Base-by-base conservation (phyloP, 306 rosid genomes). In the Quercus rubra region DNA sequence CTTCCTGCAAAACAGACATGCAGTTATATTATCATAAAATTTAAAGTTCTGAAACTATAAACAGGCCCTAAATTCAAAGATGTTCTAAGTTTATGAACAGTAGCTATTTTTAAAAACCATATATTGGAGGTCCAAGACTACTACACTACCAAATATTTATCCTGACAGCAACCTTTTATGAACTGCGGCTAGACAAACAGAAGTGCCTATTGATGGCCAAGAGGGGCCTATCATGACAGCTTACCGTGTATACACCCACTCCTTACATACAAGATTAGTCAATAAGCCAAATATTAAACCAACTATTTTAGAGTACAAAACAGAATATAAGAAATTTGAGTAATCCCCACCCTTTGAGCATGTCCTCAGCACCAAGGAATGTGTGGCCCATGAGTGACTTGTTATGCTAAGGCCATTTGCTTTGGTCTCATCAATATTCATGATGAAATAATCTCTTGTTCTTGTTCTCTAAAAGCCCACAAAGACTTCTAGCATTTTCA, bases 1-100 rank as follows among this genome's bases (percentile, higher is more conserved):
- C 89, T 73, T 87, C 97, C 99, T 96, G 93, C 85, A 89, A 85
- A 74, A 70, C 77, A 82, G 77, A 82, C 75, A 63, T 67, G 43
- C 38, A 64, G 15, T 14, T 13, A 28, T 35, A 30, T 64, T 64
- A 64, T 5, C 31, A 35, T 41, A 14, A 38, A 5, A 28, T 7
- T 64, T 28, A 23, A 20, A 23, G 66, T 11, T 59, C 66, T 23
- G 33, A 67, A 31, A 67, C 51, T 31, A 31, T 19, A 21, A 67
- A 35, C 31, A 64, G 20, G 52, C 27, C 27, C 33, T 54, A 21
- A 18, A 3, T 18, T 33, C 61, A 41, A 6, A 21, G 38, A 62
- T 15, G 20, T 52, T 52, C 41, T 1, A 6, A 61, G 38, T 49
- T 49, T 10, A 14, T 9, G 8, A 30, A 64, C 23, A 1, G 43